Conservation (phyloP, 768 basidiomycete genomes). For the Leccinellum luteum region DNA sequence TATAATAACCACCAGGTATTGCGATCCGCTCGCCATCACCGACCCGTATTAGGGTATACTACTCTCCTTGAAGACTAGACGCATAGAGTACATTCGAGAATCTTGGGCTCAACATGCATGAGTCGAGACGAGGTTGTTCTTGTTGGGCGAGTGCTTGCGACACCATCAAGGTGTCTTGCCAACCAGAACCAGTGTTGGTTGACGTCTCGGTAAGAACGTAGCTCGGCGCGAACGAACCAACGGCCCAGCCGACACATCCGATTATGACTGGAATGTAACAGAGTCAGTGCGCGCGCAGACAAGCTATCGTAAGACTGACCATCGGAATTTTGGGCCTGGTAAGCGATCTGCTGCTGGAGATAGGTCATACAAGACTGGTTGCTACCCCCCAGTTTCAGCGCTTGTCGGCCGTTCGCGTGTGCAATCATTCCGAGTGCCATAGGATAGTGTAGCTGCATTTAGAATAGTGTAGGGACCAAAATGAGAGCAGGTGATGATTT, state of each 20-base stretch:
- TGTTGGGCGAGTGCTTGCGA: constrained; percentile 33
- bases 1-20: background rate
- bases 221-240: constrained; percentile 47
- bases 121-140: constrained; percentile 8
- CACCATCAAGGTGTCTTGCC: constrained; percentile 34
- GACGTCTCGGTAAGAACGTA: constrained; percentile 39
- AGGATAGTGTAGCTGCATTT: too few species aligned
- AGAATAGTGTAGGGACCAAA: too few species aligned
- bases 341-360: constrained; percentile 45
- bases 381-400: constrained; percentile 60
- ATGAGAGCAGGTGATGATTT: too few species aligned
- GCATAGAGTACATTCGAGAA: background rate
- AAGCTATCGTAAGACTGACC: constrained; percentile 30
- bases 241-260: constrained; percentile 58
- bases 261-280: constrained; percentile 38
- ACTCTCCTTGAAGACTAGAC: background rate
- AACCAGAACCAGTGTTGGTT: constrained; percentile 28
- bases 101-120: background rate
- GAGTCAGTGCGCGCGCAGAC: background rate
- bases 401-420: constrained; percentile 47
- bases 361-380: constrained; percentile 43
- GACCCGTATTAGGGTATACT: background rate
- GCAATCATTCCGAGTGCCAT: too few species aligned
- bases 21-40: background rate
- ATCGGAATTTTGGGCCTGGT: constrained; percentile 47